Evolutionary conservation across 176 grass and related monocot genomes (phyloP).

Genomic region (Oryza rufipogon): DNA sequence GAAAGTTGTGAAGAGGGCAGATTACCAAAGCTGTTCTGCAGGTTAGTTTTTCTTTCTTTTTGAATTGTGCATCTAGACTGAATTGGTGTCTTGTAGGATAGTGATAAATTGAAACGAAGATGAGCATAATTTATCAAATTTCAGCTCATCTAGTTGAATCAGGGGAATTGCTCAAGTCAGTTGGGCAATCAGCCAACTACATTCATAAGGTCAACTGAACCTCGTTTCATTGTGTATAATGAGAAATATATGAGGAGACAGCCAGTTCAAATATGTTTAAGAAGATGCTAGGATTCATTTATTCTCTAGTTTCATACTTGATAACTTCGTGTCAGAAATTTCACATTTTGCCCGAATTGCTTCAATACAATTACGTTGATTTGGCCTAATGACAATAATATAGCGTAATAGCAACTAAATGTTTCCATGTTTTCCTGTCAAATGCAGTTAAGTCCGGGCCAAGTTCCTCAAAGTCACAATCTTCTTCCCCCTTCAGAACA

Average conservation of each 20-base stretch:
- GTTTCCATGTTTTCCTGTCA: constrained; percentile 15
- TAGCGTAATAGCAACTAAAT: constrained; percentile 25
- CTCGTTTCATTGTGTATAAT: constrained; percentile 9
- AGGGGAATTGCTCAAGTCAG: background rate
- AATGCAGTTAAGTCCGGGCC: constrained; percentile 48
- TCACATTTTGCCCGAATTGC: background rate
- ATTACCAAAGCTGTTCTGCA: constrained; percentile 48
- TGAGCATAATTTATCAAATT: background rate
- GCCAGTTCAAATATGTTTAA: background rate
- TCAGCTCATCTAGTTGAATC: constrained; percentile 5
- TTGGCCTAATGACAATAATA: constrained; percentile 6
- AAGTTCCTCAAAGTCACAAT: constrained; percentile 58
- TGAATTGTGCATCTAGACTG: background rate
- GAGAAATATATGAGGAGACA: background rate
- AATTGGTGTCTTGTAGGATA: background rate
- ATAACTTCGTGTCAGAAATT: constrained; percentile 23
- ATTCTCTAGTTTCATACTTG: constrained; percentile 29
- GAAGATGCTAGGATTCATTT: constrained; percentile 20
- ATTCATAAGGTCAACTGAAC: background rate
- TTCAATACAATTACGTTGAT: background rate
- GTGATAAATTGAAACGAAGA: constrained; percentile 11
- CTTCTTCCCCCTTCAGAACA: constrained; percentile 64
- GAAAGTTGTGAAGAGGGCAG: constrained; percentile 58
- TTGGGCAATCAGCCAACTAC: background rate
- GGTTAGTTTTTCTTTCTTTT: constrained; percentile 50